A percentile compares a stretch with the other conserved stretches of the same genome.
Evolutionary conservation across 1,284 basidiomycete genomes (phyloP).

Genomic region (Ustilago nuda): DNA sequence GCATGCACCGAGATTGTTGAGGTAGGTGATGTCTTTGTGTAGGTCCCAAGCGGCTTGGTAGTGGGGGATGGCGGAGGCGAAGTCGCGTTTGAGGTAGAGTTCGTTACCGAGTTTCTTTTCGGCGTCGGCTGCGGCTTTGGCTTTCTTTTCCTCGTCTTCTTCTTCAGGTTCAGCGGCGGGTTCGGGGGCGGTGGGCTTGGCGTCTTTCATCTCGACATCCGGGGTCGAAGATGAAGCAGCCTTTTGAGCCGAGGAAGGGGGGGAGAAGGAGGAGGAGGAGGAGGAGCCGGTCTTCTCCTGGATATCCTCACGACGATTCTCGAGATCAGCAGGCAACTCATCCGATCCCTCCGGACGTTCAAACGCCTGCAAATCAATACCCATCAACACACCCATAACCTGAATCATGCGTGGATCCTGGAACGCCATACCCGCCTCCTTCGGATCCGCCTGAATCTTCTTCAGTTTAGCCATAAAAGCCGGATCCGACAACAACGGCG

Average conservation of each 20-base stretch:
- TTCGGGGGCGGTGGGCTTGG: constrained; percentile 13
- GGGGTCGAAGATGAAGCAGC: constrained; percentile 18
- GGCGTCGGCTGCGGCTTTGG: constrained; percentile 61
- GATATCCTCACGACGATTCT: constrained; percentile 55
- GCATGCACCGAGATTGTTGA: constrained; percentile 78
- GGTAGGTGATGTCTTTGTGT: constrained; percentile 92
- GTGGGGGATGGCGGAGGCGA: constrained; percentile 66
- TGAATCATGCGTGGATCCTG: constrained; percentile 89
- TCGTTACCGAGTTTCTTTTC: constrained; percentile 76
- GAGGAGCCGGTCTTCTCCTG: constrained; percentile 59
- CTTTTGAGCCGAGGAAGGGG: neutral
- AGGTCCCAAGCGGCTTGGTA: constrained; percentile 87
- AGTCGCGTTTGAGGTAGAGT: constrained; percentile 84
- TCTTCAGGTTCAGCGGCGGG: constrained; percentile 28
- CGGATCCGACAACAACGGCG: constrained; percentile 84
- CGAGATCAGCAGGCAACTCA: constrained; percentile 78
- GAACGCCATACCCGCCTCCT: constrained; percentile 71
- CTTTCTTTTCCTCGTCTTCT: constrained; percentile 56
- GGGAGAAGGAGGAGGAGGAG: constrained; percentile 17
- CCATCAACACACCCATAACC: constrained; percentile 91
- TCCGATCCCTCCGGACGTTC: constrained; percentile 85
- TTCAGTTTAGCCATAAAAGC: constrained; percentile 71
- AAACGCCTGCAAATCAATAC: constrained; percentile 90
- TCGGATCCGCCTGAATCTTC: constrained; percentile 70
- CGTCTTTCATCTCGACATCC: constrained; percentile 46